Evolutionary conservation across 2,329 filamentous ascomycete species (phyloP).

Genomic region (Geosmithia flava): DNA sequence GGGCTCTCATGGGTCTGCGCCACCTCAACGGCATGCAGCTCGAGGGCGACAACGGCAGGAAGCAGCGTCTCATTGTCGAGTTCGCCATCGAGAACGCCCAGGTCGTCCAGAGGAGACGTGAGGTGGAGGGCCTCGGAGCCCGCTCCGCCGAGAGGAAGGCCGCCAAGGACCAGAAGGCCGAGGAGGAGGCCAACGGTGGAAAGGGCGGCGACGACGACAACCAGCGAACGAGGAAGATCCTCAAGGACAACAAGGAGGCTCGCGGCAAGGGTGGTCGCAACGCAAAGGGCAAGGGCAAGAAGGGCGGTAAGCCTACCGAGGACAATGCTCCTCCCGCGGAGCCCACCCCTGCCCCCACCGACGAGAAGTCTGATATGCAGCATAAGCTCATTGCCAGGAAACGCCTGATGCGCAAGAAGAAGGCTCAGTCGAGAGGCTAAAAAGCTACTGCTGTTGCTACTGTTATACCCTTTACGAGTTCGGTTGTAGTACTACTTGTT

Average conservation of each 20-base stretch:
- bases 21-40: conserved; percentile 76
- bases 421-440: conserved; percentile 26
- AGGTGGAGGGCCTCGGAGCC: conserved; percentile 26
- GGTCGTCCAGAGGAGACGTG: conserved; percentile 58
- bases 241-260: conserved; percentile 10
- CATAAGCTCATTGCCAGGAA: conserved; percentile 81
- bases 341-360: conserved; percentile 12
- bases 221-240: conserved; percentile 13
- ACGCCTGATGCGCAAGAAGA: conserved; percentile 64
- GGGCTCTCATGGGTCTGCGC: conserved; percentile 85
- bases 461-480: not conserved
- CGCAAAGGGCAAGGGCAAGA: conserved; percentile 12
- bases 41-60: conserved; percentile 55
- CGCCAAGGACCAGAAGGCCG: conserved; percentile 1
- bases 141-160: conserved; percentile 14
- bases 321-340: conserved; percentile 6
- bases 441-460: not conserved
- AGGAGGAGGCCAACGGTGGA: conserved; percentile 8
- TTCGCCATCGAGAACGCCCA: conserved; percentile 98
- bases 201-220: conserved; percentile 4
- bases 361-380: conserved; percentile 28
- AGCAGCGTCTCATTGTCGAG: conserved; percentile 84
- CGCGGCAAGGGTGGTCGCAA: conserved; percentile 9
- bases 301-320: conserved; percentile 8
- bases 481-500: not conserved